Evolutionary conservation across 805 yeast genomes (phyloP).

Genomic region (Saccharomyces kudriavzevii): DNA sequence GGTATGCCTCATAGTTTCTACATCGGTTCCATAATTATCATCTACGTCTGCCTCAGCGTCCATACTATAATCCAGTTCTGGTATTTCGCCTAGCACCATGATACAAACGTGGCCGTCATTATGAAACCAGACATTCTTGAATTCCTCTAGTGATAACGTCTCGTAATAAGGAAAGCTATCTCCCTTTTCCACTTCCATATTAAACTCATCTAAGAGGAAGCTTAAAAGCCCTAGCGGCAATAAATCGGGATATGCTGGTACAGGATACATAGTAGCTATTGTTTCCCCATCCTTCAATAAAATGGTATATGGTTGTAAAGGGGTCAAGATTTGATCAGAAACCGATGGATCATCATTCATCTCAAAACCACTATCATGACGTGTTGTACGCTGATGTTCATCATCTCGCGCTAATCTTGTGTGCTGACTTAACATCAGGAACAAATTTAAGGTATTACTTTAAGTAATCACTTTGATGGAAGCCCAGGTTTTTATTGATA

Average conservation of each 20-base stretch:
- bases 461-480: background rate
- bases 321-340: conserved; percentile 13
- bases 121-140: conserved; percentile 76
- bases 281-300: conserved; percentile 82
- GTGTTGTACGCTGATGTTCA: background rate
- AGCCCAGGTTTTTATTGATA: background rate
- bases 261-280: conserved; percentile 86
- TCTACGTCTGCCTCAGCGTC: conserved; percentile 14
- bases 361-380: background rate
- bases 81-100: conserved; percentile 70
- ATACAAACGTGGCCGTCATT: conserved; percentile 41
- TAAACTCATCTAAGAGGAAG: conserved; percentile 84
- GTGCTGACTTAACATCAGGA: background rate
- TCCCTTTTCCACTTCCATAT: conserved; percentile 85
- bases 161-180: conserved; percentile 84
- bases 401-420: background rate
- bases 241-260: conserved; percentile 45
- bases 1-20: conserved; percentile 20
- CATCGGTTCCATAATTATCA: conserved; percentile 15
- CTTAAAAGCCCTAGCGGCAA: conserved; percentile 73
- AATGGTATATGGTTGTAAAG: conserved; percentile 58
- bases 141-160: conserved; percentile 64
- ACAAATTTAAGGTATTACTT: background rate
- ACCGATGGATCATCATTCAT: background rate
- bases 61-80: conserved; percentile 35